Evolutionary conservation across 371 early-diverging fungal species (phyloP).

Genomic region (Rhizomucor pusillus): DNA sequence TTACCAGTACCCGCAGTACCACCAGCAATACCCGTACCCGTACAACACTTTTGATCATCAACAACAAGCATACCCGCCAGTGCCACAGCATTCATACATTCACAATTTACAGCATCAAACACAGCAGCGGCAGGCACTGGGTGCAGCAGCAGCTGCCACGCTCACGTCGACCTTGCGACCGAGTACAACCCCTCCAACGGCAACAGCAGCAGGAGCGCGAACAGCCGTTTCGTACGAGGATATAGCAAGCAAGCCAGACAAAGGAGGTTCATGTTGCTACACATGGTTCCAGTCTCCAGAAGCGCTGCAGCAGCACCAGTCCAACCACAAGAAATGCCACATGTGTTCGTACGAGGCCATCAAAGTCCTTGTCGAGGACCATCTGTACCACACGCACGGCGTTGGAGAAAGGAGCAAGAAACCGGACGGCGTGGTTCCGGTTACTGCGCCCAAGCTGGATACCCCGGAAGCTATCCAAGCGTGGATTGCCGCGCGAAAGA

Average conservation of each 20-base stretch:
- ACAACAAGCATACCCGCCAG: neutral
- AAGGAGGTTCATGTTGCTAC: conserved; percentile 24
- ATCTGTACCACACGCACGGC: conserved; percentile 30
- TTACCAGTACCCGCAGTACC: neutral
- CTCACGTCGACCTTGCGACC: conserved; percentile 17
- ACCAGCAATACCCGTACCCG: neutral
- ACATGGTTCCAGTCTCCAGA: conserved; percentile 21
- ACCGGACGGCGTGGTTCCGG: conserved; percentile 42
- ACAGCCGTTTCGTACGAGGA: conserved; percentile 11
- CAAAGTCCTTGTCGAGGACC: conserved; percentile 23
- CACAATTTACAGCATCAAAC: conserved; percentile 30
- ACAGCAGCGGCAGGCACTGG: conserved; percentile 24
- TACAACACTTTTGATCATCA: neutral
- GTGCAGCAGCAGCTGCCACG: conserved; percentile 31
- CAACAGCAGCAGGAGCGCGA: conserved; percentile 1
- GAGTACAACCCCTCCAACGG: conserved; percentile 1
- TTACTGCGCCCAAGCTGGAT: conserved; percentile 44
- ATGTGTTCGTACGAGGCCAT: conserved; percentile 27
- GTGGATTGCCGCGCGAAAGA: conserved; percentile 71
- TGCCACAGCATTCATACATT: conserved; percentile 2
- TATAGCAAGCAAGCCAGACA: conserved; percentile 1
- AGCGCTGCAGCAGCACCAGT: conserved; percentile 29
- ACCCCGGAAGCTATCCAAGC: conserved; percentile 63
- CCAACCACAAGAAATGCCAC: conserved; percentile 34
- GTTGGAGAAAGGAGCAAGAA: conserved; percentile 9